Percentiles rank a stretch among this genome's conserved stretches.
These are phyloP conservation scores for Trypanosomatidae sp. DNA, from an alignment of 208 protist genomes.

Conservation along the genomic window DNA sequence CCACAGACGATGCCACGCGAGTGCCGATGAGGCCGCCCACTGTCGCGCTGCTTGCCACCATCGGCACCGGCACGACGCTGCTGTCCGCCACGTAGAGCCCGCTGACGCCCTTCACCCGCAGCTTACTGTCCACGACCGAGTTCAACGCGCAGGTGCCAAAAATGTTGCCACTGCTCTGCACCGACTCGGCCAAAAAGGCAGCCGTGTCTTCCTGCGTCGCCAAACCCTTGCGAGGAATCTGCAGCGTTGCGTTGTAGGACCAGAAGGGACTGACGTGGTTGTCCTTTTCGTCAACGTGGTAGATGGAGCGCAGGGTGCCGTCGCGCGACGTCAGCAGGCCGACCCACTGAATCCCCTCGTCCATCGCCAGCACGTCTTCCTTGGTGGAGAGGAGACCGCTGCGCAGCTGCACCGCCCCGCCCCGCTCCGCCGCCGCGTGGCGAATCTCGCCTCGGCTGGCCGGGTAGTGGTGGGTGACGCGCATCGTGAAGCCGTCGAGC, in stretches of 20 bases:
- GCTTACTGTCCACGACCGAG: constrained; percentile 47
- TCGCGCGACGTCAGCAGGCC: constrained; percentile 49
- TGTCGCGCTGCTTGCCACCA: constrained; percentile 47
- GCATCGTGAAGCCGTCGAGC: constrained; percentile 63
- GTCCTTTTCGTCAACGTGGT: constrained; percentile 35
- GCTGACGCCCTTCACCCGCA: constrained; percentile 53
- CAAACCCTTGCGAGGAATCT: constrained; percentile 36
- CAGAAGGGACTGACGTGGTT: constrained; percentile 50
- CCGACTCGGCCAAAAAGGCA: constrained; percentile 58
- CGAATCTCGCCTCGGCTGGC: constrained; percentile 50
- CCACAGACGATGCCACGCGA: constrained; percentile 40
- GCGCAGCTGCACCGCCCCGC: constrained; percentile 21
- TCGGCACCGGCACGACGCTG: constrained; percentile 76
- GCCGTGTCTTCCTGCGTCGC: constrained; percentile 46
- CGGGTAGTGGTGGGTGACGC: constrained; percentile 72
- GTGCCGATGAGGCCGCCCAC: constrained; percentile 59
- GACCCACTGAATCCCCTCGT: constrained; percentile 73
- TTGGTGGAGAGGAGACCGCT: constrained; percentile 46
- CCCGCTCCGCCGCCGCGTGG: constrained; percentile 8
- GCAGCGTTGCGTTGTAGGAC: constrained; percentile 35
- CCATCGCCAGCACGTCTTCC: constrained; percentile 66
- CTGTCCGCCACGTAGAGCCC: constrained; percentile 64
- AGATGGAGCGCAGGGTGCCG: constrained; percentile 38
- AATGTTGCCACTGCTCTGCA: constrained; percentile 35
- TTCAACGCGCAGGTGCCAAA: constrained; percentile 80